Conservation (phyloP, 176 grass and related monocot genomes). For the Elaeis guineensis region DNA sequence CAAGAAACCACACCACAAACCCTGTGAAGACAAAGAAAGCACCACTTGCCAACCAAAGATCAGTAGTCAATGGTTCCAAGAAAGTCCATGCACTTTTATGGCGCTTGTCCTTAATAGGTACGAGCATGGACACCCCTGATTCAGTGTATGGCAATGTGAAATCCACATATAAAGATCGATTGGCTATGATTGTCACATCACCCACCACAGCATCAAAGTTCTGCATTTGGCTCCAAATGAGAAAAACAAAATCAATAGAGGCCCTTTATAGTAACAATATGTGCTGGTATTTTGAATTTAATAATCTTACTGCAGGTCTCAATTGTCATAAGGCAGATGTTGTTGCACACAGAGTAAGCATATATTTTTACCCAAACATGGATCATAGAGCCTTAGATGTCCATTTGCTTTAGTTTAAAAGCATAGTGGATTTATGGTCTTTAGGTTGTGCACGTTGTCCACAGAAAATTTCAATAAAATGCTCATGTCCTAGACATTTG, state of each 20-base stretch:
- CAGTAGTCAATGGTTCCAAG: slow-evolving; percentile 1
- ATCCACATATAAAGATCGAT: slow-evolving; percentile 11
- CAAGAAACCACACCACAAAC: slow-evolving; percentile 10
- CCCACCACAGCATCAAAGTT: slow-evolving; percentile 45
- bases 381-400: too few species aligned
- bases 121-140: slow-evolving; percentile 13
- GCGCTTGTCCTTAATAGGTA: slow-evolving; percentile 3
- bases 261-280: too few species aligned
- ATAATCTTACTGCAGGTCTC: too few species aligned
- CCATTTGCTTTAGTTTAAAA: too few species aligned
- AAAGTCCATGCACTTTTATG: slow-evolving; percentile 4
- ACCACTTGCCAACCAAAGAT: slow-evolving; percentile 5
- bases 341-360: too few species aligned
- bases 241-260: background rate
- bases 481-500: too few species aligned
- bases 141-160: slow-evolving; percentile 14
- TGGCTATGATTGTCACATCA: slow-evolving; percentile 8
- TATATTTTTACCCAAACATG: too few species aligned
- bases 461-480: too few species aligned
- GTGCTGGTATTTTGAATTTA: too few species aligned
- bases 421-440: too few species aligned
- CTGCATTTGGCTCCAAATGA: slow-evolving; percentile 20
- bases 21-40: slow-evolving; percentile 14
- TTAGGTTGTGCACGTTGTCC: too few species aligned
- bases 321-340: too few species aligned